phyloP scores from a whole-genome alignment of 176 grass and related monocot species.

The Elaeis guineensis region DNA sequence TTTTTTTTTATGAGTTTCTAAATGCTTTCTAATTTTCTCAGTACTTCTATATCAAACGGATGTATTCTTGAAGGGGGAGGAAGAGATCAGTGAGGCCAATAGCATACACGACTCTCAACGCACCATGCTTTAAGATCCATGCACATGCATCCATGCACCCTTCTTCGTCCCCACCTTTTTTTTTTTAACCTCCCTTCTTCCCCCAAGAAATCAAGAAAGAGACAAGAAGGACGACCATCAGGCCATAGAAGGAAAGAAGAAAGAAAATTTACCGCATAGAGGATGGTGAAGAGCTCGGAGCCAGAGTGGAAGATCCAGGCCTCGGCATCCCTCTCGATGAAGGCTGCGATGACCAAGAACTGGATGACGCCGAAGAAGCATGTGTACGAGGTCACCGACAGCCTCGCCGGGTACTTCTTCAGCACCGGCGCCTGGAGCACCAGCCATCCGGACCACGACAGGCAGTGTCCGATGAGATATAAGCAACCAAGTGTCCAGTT shows the following conservation, averaged over 20 bases:
- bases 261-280: conserved; percentile 59
- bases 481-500: conserved; percentile 93
- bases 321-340: conserved; percentile 81
- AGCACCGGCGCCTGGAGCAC: conserved; percentile 93
- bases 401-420: conserved; percentile 86
- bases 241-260: not conserved
- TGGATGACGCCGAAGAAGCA: conserved; percentile 99
- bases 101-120: no score
- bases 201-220: no score
- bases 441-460: conserved; percentile 97
- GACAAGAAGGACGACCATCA: no score
- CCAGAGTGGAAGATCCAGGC: conserved; percentile 92
- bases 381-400: conserved; percentile 95
- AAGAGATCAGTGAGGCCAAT: no score
- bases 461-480: conserved; percentile 89
- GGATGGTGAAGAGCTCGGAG: conserved; percentile 88
- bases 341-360: conserved; percentile 92
- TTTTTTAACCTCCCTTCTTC: no score
- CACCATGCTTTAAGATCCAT: no score
- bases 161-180: no score
- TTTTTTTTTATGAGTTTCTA: no score
- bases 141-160: not conserved
- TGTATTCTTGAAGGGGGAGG: no score
- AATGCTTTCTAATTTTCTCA: no score
- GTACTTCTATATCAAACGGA: no score